Evolutionary conservation across 192 early-diverging fungal species (phyloP).

Genomic region (Coemansia asiatica): DNA sequence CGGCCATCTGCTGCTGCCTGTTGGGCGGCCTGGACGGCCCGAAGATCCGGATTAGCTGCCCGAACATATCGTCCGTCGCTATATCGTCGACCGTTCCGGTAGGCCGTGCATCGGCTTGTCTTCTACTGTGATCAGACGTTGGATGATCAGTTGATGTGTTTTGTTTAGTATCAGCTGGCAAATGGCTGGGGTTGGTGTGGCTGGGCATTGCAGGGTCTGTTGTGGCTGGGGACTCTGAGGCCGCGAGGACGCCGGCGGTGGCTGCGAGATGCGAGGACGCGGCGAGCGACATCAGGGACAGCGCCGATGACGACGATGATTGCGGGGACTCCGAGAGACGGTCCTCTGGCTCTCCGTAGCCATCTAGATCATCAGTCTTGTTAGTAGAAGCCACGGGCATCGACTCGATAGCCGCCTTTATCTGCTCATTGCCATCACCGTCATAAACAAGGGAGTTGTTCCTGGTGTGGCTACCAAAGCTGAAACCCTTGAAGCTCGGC

Average conservation of each 20-base stretch:
- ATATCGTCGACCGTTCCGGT: not conserved
- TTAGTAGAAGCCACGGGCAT: no score
- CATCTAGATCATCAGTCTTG: no score
- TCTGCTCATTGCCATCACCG: not conserved
- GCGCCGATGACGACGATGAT: not conserved
- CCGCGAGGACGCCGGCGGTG: constrained; percentile 11
- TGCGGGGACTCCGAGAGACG: no score
- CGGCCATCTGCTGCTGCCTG: constrained; percentile 42
- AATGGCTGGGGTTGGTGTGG: no score
- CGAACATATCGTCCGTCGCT: constrained; percentile 21
- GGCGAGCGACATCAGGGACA: not conserved
- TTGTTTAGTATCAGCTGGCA: no score
- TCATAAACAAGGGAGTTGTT: not conserved
- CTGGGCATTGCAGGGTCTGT: not conserved
- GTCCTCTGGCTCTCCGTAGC: no score
- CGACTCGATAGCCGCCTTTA: not conserved
- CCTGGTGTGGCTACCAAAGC: not conserved
- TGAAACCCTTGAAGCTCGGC: constrained; percentile 1
- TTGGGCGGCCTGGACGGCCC: constrained; percentile 25
- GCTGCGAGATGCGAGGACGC: constrained; percentile 18
- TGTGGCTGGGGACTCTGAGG: constrained; percentile 3
- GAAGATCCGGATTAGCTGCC: constrained; percentile 41
- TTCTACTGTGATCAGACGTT: not conserved
- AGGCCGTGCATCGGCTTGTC: not conserved
- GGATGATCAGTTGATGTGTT: no score